These are phyloP conservation scores for Psilocybe subaeruginosa DNA, from an alignment of 768 basidiomycete genomes.

Conservation along the genomic window DNA sequence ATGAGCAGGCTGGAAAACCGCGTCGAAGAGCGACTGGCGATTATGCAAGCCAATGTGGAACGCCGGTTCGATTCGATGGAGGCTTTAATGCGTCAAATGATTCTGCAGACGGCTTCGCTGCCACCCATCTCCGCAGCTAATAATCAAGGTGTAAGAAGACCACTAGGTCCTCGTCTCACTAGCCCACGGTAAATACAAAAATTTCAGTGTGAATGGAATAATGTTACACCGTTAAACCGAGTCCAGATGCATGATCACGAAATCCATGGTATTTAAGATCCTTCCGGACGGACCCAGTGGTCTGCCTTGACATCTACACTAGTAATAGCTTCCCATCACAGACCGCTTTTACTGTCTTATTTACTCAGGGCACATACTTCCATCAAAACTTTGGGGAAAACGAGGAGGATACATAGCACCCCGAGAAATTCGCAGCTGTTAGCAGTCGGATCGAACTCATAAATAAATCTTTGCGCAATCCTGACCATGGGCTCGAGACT, in stretches of 20 bases:
- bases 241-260: not conserved
- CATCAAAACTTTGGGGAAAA: not conserved
- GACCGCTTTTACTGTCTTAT: not conserved
- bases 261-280: not conserved
- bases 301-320: not conserved
- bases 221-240: not conserved
- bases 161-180: not conserved
- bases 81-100: slow-evolving; percentile 24
- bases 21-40: slow-evolving; percentile 11
- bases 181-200: not conserved
- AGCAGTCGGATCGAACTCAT: not conserved
- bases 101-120: slow-evolving; percentile 28
- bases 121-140: slow-evolving; percentile 7
- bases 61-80: slow-evolving; percentile 25
- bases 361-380: not conserved
- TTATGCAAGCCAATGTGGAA: slow-evolving; percentile 16
- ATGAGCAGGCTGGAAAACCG: slow-evolving; percentile 28
- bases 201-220: too few species aligned
- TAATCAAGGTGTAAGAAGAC: not conserved
- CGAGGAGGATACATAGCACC: not conserved
- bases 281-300: not conserved
- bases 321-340: not conserved
- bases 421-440: not conserved
- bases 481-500: not conserved
- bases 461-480: not conserved